A percentile compares a stretch with the other conserved stretches of the same genome.
Evolutionary conservation across 208 protist species (phyloP).

Genomic region (Crithidia fasciculata): DNA sequence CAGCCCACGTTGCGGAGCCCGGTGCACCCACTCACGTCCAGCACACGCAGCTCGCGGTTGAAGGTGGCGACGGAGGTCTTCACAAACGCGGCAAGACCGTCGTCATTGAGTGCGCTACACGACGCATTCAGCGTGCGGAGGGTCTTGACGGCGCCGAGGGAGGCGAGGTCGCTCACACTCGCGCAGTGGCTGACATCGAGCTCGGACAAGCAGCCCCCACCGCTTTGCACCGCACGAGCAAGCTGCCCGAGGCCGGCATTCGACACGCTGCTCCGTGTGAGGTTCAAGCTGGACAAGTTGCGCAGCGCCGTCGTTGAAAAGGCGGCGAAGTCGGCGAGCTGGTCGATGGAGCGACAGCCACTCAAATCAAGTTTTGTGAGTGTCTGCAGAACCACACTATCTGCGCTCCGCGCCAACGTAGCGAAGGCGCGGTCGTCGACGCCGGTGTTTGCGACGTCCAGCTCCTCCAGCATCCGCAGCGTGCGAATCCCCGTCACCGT

Average conservation of each 20-base stretch:
- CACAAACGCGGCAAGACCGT: conserved; percentile 19
- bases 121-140: conserved; percentile 22
- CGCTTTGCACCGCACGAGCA: conserved; percentile 10
- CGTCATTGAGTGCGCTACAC: conserved; percentile 22
- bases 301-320: conserved; percentile 8
- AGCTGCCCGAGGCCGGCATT: conserved; percentile 3
- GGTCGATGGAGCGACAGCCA: conserved; percentile 22
- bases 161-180: conserved; percentile 36
- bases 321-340: conserved; percentile 27
- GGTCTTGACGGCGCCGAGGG: conserved; percentile 29
- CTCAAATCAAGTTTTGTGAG: conserved; percentile 21
- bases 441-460: conserved; percentile 36
- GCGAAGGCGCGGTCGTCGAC: conserved; percentile 30
- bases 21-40: conserved; percentile 31
- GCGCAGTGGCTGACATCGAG: conserved; percentile 43
- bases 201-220: conserved; percentile 24
- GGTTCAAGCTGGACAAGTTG: neutral
- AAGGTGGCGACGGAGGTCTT: neutral
- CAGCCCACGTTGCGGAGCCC: conserved; percentile 8
- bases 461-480: conserved; percentile 35
- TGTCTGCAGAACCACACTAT: conserved; percentile 7
- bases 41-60: conserved; percentile 21
- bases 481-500: conserved; percentile 28
- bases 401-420: neutral
- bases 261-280: conserved; percentile 12